Evolutionary conservation across 164 flowering plant species (phyloP).

Genomic region (Stephania cephalantha): DNA sequence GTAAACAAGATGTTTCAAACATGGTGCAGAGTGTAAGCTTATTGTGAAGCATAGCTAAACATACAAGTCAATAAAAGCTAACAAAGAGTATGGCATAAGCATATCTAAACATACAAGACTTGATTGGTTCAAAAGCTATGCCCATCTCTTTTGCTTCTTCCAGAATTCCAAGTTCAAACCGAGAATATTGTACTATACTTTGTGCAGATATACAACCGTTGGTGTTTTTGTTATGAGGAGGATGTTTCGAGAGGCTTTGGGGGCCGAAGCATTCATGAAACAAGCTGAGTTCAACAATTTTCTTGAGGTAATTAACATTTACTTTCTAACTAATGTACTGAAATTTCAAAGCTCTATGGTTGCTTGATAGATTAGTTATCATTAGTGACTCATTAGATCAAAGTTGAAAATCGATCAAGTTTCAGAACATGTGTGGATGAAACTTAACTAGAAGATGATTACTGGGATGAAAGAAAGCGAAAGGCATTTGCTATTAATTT

Average conservation of each 20-base stretch:
- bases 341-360: no score
- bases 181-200: background rate
- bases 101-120: no score
- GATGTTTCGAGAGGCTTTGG: constrained; percentile 87
- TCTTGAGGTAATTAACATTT: constrained; percentile 55
- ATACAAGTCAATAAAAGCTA: no score
- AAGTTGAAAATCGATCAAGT: background rate
- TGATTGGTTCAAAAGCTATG: background rate
- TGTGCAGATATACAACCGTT: constrained; percentile 87
- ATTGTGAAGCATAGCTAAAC: no score
- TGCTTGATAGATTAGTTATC: no score
- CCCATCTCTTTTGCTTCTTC: background rate
- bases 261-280: constrained; percentile 57
- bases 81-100: no score
- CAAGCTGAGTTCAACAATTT: constrained; percentile 77
- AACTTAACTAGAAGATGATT: background rate
- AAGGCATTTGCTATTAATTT: background rate
- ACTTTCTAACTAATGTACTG: no score
- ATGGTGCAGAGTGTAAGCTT: no score
- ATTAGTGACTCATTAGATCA: no score
- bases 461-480: background rate
- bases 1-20: no score
- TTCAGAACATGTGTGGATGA: background rate
- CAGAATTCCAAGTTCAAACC: background rate
- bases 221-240: constrained; percentile 95